Conservation (phyloP, 2,329 filamentous ascomycete species). For the Teratosphaeria nubilosa region DNA sequence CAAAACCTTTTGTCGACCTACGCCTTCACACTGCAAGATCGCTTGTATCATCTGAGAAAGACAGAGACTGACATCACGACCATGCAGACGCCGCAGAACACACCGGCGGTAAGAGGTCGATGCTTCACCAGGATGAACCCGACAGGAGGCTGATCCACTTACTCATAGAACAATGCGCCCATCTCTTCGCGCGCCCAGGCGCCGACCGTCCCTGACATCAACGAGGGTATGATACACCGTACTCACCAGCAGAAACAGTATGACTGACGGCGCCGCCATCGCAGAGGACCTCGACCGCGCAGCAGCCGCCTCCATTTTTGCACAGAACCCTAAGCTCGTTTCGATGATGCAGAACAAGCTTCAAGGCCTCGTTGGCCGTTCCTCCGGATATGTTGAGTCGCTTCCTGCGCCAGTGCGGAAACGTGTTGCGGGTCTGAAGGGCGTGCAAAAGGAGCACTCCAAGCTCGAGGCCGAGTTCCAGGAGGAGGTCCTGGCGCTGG, state of each 20-base stretch:
- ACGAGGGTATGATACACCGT: slow-evolving; percentile 64
- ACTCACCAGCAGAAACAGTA: neutral
- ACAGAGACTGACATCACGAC: slow-evolving; percentile 21
- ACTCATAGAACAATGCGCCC: slow-evolving; percentile 62
- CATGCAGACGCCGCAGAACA: slow-evolving; percentile 92
- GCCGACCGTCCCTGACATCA: slow-evolving; percentile 87
- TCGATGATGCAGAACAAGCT: slow-evolving; percentile 98
- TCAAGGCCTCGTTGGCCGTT: slow-evolving; percentile 81
- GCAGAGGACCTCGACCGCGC: slow-evolving; percentile 87
- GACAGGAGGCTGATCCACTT: neutral
- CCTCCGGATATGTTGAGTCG: slow-evolving; percentile 96
- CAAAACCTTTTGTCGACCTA: neutral
- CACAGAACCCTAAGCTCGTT: slow-evolving; percentile 87
- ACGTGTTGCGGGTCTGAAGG: slow-evolving; percentile 90
- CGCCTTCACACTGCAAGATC: slow-evolving; percentile 1
- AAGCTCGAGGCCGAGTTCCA: slow-evolving; percentile 98
- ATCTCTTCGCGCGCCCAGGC: slow-evolving; percentile 97
- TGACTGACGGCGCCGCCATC: neutral
- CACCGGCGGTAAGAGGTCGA: neutral
- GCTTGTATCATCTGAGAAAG: neutral
- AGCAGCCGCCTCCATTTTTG: slow-evolving; percentile 83
- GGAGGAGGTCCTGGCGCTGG: slow-evolving; percentile 91
- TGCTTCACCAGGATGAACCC: neutral
- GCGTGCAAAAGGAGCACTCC: slow-evolving; percentile 96
- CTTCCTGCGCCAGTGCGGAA: slow-evolving; percentile 81